Base-by-base conservation (phyloP, 306 rosid species). In the Quercus cerris region DNA sequence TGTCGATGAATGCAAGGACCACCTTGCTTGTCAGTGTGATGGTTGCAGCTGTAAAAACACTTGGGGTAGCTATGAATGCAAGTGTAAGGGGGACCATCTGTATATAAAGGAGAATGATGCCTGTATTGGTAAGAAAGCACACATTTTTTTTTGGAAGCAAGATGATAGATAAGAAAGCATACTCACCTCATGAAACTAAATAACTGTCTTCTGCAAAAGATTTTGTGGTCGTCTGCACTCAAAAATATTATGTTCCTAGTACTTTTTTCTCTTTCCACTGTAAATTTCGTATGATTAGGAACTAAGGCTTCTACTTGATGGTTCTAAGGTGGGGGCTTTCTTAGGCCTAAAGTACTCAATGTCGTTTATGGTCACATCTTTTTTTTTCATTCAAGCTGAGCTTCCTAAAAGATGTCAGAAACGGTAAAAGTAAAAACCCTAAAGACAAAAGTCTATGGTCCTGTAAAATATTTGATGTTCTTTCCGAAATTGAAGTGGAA, bases 41-140 rank as follows among this genome's bases (percentile, higher is more conserved):
- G 88, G 84, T 31, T 88, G 92, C 81, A 82, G 83, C 75, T 88
- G 90, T 63, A 86, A 80, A 86, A 81, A 88, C 87, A 74, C 78
- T 62, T 88, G 90, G 92, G 92, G 92, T 35, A 88, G 90, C 28
- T 88, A 83, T 71, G 69, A 88, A 63, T 88, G 90, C 86, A 88
- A 84, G 77, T 88, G 92, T 56, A 80, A 80, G 70, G 82, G 84
- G 35, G 72, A 78, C 31, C 88, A 52, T 59, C 73, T 88, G 22
- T 88, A 88, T 19, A 84, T 88, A 70, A 86, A 82, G 78, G 92
- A 82, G 63, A 85, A 81, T 68, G 92, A 88, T 80, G 44, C 84
- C 67, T 86, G 92, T 68, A 86, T 88, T 5, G 88, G 92, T 88
- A 88, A 77, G 83, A 30, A 44, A n/a, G 0, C 73, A 54, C 27